phyloP scores from a whole-genome alignment of 108 stramenopile species.

The Hondaea fermentalgiana region DNA sequence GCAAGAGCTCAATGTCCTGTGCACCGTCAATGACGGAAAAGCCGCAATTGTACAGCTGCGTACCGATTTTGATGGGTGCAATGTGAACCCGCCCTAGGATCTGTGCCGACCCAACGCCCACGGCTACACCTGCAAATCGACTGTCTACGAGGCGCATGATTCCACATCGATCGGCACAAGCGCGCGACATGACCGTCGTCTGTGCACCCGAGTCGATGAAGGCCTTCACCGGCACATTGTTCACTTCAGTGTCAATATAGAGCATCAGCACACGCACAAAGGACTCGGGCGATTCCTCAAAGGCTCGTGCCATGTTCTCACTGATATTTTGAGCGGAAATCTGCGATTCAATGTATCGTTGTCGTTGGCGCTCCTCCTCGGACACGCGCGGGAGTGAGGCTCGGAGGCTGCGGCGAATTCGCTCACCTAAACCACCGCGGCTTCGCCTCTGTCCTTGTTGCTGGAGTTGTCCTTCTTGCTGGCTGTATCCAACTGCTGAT shows the following conservation, averaged over 20 bases:
- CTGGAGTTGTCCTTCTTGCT: background rate
- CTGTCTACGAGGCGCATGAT: conserved; percentile 71
- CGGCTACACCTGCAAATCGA: conserved; percentile 72
- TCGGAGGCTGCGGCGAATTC: no score
- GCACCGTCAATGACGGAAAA: conserved; percentile 70
- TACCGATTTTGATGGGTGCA: conserved; percentile 61
- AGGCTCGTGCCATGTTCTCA: conserved; percentile 39
- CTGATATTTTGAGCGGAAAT: conserved; percentile 19
- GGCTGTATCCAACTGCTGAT: background rate
- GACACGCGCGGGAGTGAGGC: background rate
- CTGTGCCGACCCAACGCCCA: conserved; percentile 83
- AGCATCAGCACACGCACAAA: conserved; percentile 88
- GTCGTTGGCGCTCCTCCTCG: background rate
- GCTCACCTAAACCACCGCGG: background rate
- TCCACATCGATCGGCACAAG: conserved; percentile 65
- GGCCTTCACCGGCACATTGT: conserved; percentile 65
- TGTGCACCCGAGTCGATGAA: conserved; percentile 96
- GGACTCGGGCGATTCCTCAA: conserved; percentile 88
- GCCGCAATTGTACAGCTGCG: conserved; percentile 53
- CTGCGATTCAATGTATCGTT: background rate
- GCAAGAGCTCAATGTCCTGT: conserved; percentile 83
- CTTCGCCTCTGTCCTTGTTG: background rate
- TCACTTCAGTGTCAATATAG: conserved; percentile 78
- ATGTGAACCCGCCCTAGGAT: conserved; percentile 78
- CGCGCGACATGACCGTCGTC: conserved; percentile 70